Evolutionary conservation across 2,329 filamentous ascomycete genomes (phyloP).

Genomic region (Aureobasidium sp.): DNA sequence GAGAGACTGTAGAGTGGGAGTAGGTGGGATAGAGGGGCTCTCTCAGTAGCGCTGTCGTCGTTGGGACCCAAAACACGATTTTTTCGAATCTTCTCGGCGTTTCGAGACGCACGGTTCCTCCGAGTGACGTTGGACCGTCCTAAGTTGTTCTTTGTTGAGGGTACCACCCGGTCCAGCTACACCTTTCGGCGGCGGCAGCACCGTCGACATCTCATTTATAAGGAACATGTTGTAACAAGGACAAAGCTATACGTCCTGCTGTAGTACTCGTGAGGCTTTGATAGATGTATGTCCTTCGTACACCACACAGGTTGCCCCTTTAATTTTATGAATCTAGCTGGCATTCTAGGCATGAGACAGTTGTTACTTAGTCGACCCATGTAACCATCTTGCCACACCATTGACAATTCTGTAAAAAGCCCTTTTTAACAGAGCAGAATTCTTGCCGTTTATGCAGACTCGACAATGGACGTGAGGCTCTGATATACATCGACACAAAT

Average conservation of each 20-base stretch:
- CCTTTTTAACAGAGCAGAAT: background rate
- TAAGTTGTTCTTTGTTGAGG: background rate
- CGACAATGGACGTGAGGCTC: background rate
- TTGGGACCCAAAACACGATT: slow-evolving; percentile 8
- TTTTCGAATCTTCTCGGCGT: slow-evolving; percentile 4
- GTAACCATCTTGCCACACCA: too few species aligned
- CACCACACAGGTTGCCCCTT: too few species aligned
- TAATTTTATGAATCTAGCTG: too few species aligned
- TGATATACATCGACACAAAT: background rate
- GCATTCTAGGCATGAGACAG: too few species aligned
- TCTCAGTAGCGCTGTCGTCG: slow-evolving; percentile 1
- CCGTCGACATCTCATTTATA: background rate
- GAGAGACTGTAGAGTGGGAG: slow-evolving; percentile 1
- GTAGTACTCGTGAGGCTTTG: background rate
- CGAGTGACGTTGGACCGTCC: background rate
- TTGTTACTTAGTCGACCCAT: too few species aligned
- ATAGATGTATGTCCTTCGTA: background rate
- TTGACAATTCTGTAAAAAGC: background rate
- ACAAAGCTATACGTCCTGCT: background rate
- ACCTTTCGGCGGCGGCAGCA: background rate
- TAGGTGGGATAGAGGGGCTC: slow-evolving; percentile 13
- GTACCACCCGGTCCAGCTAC: background rate
- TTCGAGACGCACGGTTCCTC: background rate
- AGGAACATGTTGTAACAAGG: background rate
- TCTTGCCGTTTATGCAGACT: background rate